A percentile compares a stretch with the other conserved stretches of the same genome.
Conservation (phyloP, 768 basidiomycete genomes). For the Austroboletus eburneus region DNA sequence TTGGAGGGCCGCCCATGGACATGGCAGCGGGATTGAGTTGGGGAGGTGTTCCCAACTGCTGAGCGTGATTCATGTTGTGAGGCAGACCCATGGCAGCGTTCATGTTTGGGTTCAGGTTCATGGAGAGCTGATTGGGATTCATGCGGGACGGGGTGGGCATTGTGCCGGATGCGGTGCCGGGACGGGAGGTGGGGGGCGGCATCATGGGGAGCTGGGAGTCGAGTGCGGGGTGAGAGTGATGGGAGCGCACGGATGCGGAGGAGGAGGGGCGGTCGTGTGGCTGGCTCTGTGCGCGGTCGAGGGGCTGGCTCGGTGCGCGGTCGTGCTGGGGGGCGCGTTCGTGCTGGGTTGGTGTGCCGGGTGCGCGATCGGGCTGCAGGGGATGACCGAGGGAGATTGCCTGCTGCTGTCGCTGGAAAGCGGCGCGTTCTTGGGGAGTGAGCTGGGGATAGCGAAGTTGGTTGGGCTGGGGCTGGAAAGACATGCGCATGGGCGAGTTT, state of each 20-base stretch:
- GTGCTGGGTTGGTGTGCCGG: slow-evolving; percentile 17
- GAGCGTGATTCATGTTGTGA: slow-evolving; percentile 17
- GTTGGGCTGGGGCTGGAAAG: slow-evolving; percentile 8
- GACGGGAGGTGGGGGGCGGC: slow-evolving; percentile 25
- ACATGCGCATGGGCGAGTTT: slow-evolving; percentile 22
- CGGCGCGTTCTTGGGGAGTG: slow-evolving; percentile 26
- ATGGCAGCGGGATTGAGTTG: slow-evolving; percentile 16
- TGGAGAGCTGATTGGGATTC: slow-evolving; percentile 20
- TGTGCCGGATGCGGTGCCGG: slow-evolving; percentile 22
- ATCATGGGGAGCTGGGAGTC: slow-evolving; percentile 17
- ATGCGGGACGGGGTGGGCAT: slow-evolving; percentile 19
- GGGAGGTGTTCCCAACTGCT: slow-evolving; percentile 16
- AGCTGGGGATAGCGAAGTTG: slow-evolving; percentile 25
- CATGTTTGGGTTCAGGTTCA: slow-evolving; percentile 21
- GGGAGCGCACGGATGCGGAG: slow-evolving; percentile 26
- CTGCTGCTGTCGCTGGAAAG: slow-evolving; percentile 29
- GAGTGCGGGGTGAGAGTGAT: slow-evolving; percentile 22
- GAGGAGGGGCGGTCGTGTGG: slow-evolving; percentile 27
- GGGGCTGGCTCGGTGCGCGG: slow-evolving; percentile 20
- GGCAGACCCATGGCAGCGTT: slow-evolving; percentile 13
- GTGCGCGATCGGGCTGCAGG: slow-evolving; percentile 14
- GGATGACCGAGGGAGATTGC: slow-evolving; percentile 10
- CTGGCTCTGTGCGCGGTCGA: slow-evolving; percentile 21
- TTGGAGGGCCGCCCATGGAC: slow-evolving; percentile 14
- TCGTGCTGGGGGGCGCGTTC: slow-evolving; percentile 24